Evolutionary conservation across 2,329 filamentous ascomycete species (phyloP).

Genomic region (Colletotrichum tropicicola): DNA sequence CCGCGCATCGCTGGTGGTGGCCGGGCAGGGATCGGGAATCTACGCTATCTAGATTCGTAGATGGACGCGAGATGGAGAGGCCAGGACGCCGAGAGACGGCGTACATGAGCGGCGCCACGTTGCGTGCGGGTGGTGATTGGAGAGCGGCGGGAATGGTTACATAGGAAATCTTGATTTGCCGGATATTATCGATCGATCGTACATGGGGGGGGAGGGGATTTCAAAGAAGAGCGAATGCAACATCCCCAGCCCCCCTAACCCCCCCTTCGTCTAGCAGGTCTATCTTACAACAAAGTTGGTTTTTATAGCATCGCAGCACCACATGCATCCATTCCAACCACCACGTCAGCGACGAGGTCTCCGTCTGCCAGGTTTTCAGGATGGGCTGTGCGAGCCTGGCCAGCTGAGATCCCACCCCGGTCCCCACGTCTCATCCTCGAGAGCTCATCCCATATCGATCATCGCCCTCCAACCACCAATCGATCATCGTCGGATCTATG

Average conservation of each 20-base stretch:
- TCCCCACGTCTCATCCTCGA: neutral
- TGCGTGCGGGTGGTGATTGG: neutral
- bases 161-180: neutral
- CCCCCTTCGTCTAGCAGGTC: neutral
- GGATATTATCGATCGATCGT: constrained; percentile 1
- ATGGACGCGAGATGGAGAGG: neutral
- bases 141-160: neutral
- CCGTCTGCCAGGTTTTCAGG: neutral
- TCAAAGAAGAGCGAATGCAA: no score
- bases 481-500: neutral
- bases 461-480: neutral
- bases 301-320: no score
- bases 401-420: no score
- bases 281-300: neutral
- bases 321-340: neutral
- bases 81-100: neutral
- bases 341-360: neutral
- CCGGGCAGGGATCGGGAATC: neutral
- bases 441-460: neutral
- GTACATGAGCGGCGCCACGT: neutral
- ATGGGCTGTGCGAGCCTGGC: neutral
- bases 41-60: neutral
- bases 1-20: neutral
- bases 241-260: neutral
- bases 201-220: neutral